Conservation (phyloP, 1,139 yeast species). For the Meyerozyma carpophila region DNA sequence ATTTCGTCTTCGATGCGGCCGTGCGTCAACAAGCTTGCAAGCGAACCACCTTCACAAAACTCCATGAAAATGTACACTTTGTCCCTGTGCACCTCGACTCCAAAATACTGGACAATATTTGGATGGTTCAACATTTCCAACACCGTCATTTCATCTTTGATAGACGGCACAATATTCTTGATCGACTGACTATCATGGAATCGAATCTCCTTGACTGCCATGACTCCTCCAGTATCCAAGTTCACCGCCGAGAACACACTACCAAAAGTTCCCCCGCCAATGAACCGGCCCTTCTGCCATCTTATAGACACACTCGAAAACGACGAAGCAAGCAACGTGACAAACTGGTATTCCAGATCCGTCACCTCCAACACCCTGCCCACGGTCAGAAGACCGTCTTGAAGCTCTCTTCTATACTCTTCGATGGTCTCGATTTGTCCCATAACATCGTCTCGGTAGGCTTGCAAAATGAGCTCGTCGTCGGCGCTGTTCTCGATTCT, state of each 20-base stretch:
- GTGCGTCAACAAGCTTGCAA: slow-evolving; percentile 71
- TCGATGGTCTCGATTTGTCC: slow-evolving; percentile 58
- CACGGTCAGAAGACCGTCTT: slow-evolving; percentile 49
- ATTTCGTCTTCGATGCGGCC: slow-evolving; percentile 95
- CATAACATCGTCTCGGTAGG: slow-evolving; percentile 56
- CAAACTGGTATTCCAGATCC: slow-evolving; percentile 81
- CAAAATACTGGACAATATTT: slow-evolving; percentile 91
- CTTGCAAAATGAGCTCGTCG: slow-evolving; percentile 53
- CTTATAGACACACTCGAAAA: slow-evolving; percentile 88
- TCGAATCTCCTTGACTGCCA: slow-evolving; percentile 95
- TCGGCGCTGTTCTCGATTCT: slow-evolving; percentile 49
- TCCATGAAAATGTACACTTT: slow-evolving; percentile 96
- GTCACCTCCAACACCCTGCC: slow-evolving; percentile 89
- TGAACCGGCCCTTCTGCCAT: slow-evolving; percentile 93
- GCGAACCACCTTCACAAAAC: slow-evolving; percentile 93
- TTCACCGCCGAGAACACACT: slow-evolving; percentile 89
- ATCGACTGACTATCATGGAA: slow-evolving; percentile 87
- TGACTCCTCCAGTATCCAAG: slow-evolving; percentile 89
- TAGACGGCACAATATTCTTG: slow-evolving; percentile 78
- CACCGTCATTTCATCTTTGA: slow-evolving; percentile 95
- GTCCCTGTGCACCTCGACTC: slow-evolving; percentile 96
- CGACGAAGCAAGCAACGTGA: slow-evolving; percentile 82
- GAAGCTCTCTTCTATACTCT: slow-evolving; percentile 44
- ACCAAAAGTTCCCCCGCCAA: slow-evolving; percentile 97
- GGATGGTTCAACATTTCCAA: slow-evolving; percentile 94